Evolutionary conservation across 2,329 filamentous ascomycete genomes (phyloP).

Genomic region (Anthostomella pinea): DNA sequence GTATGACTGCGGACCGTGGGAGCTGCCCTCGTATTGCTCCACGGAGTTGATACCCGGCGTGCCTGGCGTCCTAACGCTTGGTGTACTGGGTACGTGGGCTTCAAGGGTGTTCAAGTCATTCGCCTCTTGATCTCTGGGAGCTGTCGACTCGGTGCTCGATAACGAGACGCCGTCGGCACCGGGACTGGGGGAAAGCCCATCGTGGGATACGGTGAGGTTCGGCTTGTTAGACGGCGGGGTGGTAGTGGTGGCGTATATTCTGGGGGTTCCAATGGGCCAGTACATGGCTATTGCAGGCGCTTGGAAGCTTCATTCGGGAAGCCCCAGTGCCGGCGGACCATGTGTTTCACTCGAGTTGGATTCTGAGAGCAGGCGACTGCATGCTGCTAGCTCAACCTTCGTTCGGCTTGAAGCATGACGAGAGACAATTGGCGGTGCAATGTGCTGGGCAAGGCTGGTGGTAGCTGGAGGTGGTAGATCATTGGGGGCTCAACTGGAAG

Average conservation of each 20-base stretch:
- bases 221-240: constrained; percentile 49
- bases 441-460: too few species aligned
- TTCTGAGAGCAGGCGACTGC: constrained; percentile 12
- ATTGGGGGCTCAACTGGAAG: too few species aligned
- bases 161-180: constrained; percentile 34
- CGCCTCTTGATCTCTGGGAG: constrained; percentile 23
- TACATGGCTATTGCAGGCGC: constrained; percentile 63
- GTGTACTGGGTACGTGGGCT: constrained; percentile 33
- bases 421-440: too few species aligned
- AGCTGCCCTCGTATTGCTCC: constrained; percentile 43
- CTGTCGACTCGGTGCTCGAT: constrained; percentile 21
- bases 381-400: constrained; percentile 15
- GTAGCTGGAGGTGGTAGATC: too few species aligned
- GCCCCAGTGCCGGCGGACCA: constrained; percentile 15
- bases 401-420: constrained; percentile 12
- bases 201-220: constrained; percentile 54
- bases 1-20: constrained; percentile 27
- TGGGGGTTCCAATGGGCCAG: constrained; percentile 84
- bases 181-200: constrained; percentile 51
- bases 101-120: constrained; percentile 30
- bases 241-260: constrained; percentile 76
- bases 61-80: constrained; percentile 50
- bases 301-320: constrained; percentile 33
- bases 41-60: constrained; percentile 59
- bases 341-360: too few species aligned